These are phyloP conservation scores for Peronospora destructor DNA, from an alignment of 352 stramenopile genomes.

Conservation along the genomic window DNA sequence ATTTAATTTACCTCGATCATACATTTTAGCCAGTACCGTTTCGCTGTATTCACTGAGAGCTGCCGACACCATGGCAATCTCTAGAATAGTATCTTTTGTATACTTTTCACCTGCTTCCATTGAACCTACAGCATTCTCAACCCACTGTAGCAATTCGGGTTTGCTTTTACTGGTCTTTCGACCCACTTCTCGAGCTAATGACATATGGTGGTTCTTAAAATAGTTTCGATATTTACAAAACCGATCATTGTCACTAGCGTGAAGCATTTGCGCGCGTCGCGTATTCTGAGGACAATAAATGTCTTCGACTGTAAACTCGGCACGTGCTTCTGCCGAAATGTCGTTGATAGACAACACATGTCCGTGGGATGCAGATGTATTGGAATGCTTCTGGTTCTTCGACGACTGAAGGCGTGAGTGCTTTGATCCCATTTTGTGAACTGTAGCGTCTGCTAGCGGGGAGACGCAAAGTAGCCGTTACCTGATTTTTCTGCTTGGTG, in stretches of 20 bases:
- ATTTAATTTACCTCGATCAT: slow-evolving; percentile 29
- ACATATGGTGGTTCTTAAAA: slow-evolving; percentile 48
- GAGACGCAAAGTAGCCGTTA: background rate
- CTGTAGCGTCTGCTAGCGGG: background rate
- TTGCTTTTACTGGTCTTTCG: slow-evolving; percentile 32
- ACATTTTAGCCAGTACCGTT: slow-evolving; percentile 19
- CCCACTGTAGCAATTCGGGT: slow-evolving; percentile 26
- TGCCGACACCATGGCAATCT: slow-evolving; percentile 39
- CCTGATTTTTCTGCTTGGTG: slow-evolving; percentile 13
- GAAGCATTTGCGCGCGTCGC: slow-evolving; percentile 22
- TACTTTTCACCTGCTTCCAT: slow-evolving; percentile 17
- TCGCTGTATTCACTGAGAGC: slow-evolving; percentile 33
- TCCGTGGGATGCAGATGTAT: background rate
- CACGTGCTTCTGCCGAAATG: slow-evolving; percentile 22
- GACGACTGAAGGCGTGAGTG: slow-evolving; percentile 20
- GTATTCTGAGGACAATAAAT: slow-evolving; percentile 30
- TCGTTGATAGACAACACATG: slow-evolving; percentile 13
- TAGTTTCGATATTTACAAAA: slow-evolving; percentile 46
- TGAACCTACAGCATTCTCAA: slow-evolving; percentile 25
- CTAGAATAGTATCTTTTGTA: slow-evolving; percentile 34
- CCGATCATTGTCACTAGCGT: slow-evolving; percentile 16
- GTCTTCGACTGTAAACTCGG: slow-evolving; percentile 29
- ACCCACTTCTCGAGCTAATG: slow-evolving; percentile 32
- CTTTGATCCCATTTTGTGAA: slow-evolving; percentile 26
- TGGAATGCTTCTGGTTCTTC: slow-evolving; percentile 1